phyloP scores from a whole-genome alignment of 345 rosid species.

The Orychophragmus violaceus region DNA sequence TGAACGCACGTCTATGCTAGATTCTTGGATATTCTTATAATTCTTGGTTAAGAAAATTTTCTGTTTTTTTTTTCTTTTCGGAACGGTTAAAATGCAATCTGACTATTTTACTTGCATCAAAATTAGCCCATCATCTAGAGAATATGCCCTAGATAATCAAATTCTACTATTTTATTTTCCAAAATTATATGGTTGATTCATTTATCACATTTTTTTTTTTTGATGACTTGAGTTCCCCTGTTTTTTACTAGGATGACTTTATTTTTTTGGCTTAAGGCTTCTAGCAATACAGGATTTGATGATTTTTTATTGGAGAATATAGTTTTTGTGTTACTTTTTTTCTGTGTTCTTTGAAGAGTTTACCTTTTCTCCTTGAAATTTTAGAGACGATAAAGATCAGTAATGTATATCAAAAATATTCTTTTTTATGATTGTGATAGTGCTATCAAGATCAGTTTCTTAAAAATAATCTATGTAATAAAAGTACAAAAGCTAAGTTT shows the following conservation, averaged over 20 bases:
- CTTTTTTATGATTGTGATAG: neutral
- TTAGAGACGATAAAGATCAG: neutral
- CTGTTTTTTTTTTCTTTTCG: neutral
- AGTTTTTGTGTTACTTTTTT: neutral
- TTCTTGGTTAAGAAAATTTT: neutral
- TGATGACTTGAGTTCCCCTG: neutral
- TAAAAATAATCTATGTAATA: neutral
- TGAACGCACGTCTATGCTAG: constrained; percentile 6
- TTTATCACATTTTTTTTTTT: neutral
- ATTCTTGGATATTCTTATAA: neutral
- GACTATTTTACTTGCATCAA: neutral
- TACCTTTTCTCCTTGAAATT: neutral
- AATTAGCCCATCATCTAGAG: neutral
- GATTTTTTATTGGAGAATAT: neutral
- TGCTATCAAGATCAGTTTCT: neutral
- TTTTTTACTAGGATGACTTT: neutral
- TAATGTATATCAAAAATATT: neutral
- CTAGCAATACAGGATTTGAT: neutral
- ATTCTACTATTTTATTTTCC: neutral
- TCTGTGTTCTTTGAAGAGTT: neutral
- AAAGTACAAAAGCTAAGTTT: neutral
- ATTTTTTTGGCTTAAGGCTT: neutral
- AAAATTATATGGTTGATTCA: neutral
- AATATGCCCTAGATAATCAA: neutral
- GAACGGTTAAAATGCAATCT: neutral